Conservation (phyloP, 495 filamentous ascomycete genomes). For the Acidomyces sp. region DNA sequence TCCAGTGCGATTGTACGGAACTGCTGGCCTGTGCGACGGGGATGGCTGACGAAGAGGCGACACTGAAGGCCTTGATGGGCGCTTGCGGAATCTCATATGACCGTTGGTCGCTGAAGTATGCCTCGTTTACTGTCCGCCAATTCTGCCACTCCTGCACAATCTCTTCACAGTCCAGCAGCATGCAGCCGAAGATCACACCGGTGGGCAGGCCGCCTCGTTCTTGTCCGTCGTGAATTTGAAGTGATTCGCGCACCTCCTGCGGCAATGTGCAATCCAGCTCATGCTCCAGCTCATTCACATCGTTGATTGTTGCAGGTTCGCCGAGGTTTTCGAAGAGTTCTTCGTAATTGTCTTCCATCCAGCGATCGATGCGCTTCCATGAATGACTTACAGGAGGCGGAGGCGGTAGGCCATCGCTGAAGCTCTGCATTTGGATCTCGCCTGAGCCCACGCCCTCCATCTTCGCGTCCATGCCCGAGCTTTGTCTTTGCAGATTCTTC, state of each 20-base stretch:
- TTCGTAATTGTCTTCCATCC: conserved; percentile 88
- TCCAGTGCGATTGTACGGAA: conserved; percentile 52
- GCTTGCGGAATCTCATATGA: conserved; percentile 37
- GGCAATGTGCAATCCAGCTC: conserved; percentile 90
- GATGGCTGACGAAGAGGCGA: conserved; percentile 38
- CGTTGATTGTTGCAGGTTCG: conserved; percentile 82
- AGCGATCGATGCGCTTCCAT: conserved; percentile 85
- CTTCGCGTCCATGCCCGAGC: conserved; percentile 38
- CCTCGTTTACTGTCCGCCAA: conserved; percentile 84
- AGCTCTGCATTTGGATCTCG: conserved; percentile 95
- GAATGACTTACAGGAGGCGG: conserved; percentile 77
- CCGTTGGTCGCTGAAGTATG: conserved; percentile 47
- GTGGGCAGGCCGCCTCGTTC: conserved; percentile 85
- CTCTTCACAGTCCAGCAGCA: conserved; percentile 97
- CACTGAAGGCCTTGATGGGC: conserved; percentile 55
- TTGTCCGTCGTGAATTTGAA: conserved; percentile 86
- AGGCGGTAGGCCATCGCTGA: conserved; percentile 80
- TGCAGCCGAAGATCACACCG: conserved; percentile 81
- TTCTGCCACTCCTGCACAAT: conserved; percentile 97
- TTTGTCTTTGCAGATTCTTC: conserved; percentile 49
- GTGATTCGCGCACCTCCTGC: conserved; percentile 82
- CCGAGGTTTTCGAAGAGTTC: conserved; percentile 88
- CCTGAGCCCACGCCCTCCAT: conserved; percentile 53
- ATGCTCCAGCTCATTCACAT: conserved; percentile 93
- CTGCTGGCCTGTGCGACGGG: conserved; percentile 29